Base-by-base conservation (phyloP, 2,329 filamentous ascomycete genomes). In the Byssochlamys sp. region DNA sequence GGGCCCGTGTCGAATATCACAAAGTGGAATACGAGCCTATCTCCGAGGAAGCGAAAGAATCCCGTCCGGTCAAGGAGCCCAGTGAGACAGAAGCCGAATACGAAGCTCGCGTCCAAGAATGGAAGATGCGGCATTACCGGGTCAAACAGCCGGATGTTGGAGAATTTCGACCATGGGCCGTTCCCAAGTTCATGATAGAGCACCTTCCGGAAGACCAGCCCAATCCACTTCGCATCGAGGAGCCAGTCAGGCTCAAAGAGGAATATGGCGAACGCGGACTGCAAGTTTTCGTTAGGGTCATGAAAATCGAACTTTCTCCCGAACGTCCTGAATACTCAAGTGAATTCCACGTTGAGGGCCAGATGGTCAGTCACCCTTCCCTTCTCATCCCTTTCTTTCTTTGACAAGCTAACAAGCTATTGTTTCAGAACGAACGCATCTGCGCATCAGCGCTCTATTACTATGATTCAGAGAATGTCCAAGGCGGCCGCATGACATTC, bases 271-370 rank as follows among this genome's bases (percentile, higher is more conserved):
- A 75, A 1, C 66, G 68, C 4, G 78, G 80, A 1, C 64, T 87
- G 2, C 85, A 88, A 62, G 69, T 88, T 35, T 83, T 88, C 54
- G 78, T 86, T 31, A 86, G 87, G 64, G 73, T 88, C 61, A 78
- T 82, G 1, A 80, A 77, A 35, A 80, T 86, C 54, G 75, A 84
- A 49, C 73, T 87, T 0, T 82, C 78, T 0, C 84, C 84, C 0
- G 80, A 82, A 19, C 78, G 82, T 1, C 81, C 84, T 0, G 64
- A 65, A 0, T 87, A 83, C 60, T 68, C 71, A 0, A 80, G 80
- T 14, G 62, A 66, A 4, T 75, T 71, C 71, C 70, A 76, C 60
- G 66, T 82, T 1, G 82, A 84, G 60, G 81, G 82, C 2, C 66
- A 67, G 54, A 67, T 73, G 67, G 71, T 73, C 60, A 63, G 62